Evolutionary conservation across 169 alveolate genomes (phyloP).

Genomic region (Eimeria sp.): DNA sequence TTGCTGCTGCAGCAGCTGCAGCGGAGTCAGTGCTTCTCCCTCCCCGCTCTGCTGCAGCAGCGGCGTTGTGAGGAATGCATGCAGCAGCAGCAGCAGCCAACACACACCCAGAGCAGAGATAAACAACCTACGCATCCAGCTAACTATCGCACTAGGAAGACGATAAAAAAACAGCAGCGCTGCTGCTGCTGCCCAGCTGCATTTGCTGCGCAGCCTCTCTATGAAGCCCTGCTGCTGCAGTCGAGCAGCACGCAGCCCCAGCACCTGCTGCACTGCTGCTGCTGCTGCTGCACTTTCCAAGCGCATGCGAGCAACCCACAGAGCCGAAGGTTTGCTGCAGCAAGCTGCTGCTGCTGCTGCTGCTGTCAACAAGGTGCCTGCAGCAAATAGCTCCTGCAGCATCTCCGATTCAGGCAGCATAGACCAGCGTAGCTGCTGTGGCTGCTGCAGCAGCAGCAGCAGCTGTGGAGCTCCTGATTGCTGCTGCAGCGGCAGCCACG

Average conservation of each 20-base stretch:
- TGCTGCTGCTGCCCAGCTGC: constrained; percentile 3
- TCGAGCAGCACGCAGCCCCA: neutral
- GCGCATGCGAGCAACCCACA: constrained; percentile 12
- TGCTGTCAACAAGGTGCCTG: constrained; percentile 45
- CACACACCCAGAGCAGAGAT: constrained; percentile 4
- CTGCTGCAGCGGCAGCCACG: constrained; percentile 26
- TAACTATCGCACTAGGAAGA: neutral
- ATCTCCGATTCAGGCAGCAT: constrained; percentile 18
- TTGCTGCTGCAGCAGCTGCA: constrained; percentile 53
- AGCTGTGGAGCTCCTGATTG: constrained; percentile 9
- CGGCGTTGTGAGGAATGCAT: constrained; percentile 10
- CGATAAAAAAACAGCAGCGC: neutral
- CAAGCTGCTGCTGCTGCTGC: constrained; percentile 47
- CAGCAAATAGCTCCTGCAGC: constrained; percentile 43
- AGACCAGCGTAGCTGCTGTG: neutral
- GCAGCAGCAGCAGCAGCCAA: constrained; percentile 47
- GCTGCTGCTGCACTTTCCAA: constrained; percentile 45
- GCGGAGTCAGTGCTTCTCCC: neutral
- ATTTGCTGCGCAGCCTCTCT: constrained; percentile 10
- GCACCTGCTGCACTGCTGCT: constrained; percentile 9
- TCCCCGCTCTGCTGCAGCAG: constrained; percentile 25
- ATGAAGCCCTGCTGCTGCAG: constrained; percentile 21
- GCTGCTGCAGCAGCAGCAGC: constrained; percentile 38
- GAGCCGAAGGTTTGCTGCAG: constrained; percentile 36
- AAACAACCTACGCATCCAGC: neutral